These are phyloP conservation scores for Leccinum huronense DNA, from an alignment of 1,284 basidiomycete species.

Conservation along the genomic window DNA sequence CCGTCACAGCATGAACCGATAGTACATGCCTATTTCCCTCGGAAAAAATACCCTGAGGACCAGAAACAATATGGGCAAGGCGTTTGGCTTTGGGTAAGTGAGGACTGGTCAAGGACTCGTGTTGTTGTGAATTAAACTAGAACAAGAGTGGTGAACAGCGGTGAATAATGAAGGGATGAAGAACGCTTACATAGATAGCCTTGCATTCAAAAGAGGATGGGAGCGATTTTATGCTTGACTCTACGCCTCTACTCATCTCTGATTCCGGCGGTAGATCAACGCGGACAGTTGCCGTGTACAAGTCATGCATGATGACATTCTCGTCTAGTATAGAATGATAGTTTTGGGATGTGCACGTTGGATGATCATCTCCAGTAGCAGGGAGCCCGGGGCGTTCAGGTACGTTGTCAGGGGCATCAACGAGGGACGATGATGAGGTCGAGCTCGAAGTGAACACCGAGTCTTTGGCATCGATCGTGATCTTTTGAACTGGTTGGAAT, in stretches of 20 bases:
- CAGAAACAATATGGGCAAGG: conserved; percentile 9
- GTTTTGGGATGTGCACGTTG: not conserved
- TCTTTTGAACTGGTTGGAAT: conserved; percentile 16
- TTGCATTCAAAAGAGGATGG: conserved; percentile 19
- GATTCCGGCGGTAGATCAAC: conserved; percentile 12
- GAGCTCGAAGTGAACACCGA: conserved; percentile 12
- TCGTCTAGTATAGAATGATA: not conserved
- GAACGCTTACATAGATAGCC: conserved; percentile 15
- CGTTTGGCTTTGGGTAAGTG: conserved; percentile 2
- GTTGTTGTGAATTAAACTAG: conserved; percentile 21
- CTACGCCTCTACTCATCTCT: conserved; percentile 16
- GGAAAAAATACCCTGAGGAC: conserved; percentile 16
- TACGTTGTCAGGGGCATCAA: conserved; percentile 2
- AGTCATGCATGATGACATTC: conserved; percentile 13
- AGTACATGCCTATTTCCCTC: conserved; percentile 9
- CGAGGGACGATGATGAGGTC: not conserved
- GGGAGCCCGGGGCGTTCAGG: not conserved
- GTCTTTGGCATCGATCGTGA: conserved; percentile 14
- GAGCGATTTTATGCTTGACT: conserved; percentile 17
- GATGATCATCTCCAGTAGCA: not conserved
- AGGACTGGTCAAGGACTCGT: not conserved
- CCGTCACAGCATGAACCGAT: not conserved
- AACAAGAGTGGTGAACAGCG: conserved; percentile 2
- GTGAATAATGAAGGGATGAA: not conserved
- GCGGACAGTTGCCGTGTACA: conserved; percentile 16